Evolutionary conservation across 1,284 basidiomycete species (phyloP).

Genomic region (Jaminaea rosea): DNA sequence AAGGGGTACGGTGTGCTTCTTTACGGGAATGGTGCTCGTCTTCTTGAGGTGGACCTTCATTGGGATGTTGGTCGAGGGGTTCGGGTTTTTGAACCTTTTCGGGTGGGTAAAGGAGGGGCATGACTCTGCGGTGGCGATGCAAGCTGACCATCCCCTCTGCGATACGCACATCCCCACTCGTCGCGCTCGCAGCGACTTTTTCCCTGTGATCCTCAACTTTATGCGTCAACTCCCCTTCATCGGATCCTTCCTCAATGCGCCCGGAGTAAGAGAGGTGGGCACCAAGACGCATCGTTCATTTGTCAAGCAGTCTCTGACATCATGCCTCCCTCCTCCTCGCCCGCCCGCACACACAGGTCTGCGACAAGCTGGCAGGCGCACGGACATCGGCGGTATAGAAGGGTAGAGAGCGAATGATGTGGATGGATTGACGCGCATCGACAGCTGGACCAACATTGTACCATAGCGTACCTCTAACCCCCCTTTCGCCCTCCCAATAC

Average conservation of each 20-base stretch:
- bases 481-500: too few species aligned
- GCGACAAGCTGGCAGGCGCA: conserved; percentile 49
- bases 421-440: background rate
- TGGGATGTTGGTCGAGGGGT: conserved; percentile 85
- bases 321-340: background rate
- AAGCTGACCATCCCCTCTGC: background rate
- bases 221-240: conserved; percentile 87
- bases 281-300: background rate
- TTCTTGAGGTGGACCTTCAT: conserved; percentile 86
- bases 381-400: conserved; percentile 48
- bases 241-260: conserved; percentile 66
- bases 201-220: conserved; percentile 95
- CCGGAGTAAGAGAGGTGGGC: conserved; percentile 38
- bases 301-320: background rate
- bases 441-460: too few species aligned
- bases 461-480: too few species aligned
- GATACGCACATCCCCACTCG: background rate
- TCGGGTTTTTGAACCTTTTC: conserved; percentile 79
- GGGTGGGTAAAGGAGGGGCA: conserved; percentile 59
- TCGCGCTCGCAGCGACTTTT: conserved; percentile 71
- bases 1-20: conserved; percentile 60
- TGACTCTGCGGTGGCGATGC: background rate
- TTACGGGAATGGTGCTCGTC: conserved; percentile 51
- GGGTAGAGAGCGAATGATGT: background rate
- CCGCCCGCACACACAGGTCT: conserved; percentile 39